phyloP scores from a whole-genome alignment of 2,329 filamentous ascomycete species.

The Sporothrix inflata region DNA sequence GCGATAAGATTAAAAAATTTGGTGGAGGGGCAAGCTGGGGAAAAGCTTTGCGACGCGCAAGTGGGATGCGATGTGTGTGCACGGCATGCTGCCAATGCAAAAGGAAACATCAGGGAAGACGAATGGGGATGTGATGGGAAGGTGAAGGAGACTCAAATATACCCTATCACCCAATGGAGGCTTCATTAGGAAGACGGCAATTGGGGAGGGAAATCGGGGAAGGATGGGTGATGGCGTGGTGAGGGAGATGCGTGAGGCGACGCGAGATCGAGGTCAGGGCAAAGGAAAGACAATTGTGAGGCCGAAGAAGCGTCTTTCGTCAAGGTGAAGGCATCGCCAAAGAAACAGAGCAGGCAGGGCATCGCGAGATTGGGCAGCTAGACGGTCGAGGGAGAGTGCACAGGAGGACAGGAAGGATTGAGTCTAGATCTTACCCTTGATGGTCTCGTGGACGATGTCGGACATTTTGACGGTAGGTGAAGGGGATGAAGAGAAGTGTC shows the following conservation, averaged over 20 bases:
- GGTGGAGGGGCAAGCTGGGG: conserved; percentile 18
- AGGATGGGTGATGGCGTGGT: neutral
- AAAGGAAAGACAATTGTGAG: neutral
- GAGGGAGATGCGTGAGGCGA: neutral
- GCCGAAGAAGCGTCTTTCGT: neutral
- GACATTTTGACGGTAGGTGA: conserved; percentile 55
- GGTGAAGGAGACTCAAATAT: neutral
- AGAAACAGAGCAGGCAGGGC: neutral
- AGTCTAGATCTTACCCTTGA: conserved; percentile 61
- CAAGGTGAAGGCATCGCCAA: neutral
- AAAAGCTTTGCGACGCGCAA: conserved; percentile 32
- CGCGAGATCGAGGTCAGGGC: neutral
- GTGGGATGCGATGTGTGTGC: conserved; percentile 5
- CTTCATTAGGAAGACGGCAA: neutral
- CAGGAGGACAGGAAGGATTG: too few species aligned
- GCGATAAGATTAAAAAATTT: conserved; percentile 31
- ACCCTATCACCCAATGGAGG: neutral
- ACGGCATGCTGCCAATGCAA: neutral
- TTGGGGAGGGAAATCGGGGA: too few species aligned
- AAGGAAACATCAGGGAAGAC: neutral
- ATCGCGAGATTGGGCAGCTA: conserved; percentile 19
- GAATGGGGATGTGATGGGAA: neutral
- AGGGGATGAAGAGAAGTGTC: conserved; percentile 6
- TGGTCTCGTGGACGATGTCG: conserved; percentile 75
- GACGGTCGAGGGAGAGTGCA: neutral